Percentiles rank a stretch among this genome's conserved stretches.
Evolutionary conservation across 2,329 filamentous ascomycete genomes (phyloP).

Genomic region (Periconia sp.): DNA sequence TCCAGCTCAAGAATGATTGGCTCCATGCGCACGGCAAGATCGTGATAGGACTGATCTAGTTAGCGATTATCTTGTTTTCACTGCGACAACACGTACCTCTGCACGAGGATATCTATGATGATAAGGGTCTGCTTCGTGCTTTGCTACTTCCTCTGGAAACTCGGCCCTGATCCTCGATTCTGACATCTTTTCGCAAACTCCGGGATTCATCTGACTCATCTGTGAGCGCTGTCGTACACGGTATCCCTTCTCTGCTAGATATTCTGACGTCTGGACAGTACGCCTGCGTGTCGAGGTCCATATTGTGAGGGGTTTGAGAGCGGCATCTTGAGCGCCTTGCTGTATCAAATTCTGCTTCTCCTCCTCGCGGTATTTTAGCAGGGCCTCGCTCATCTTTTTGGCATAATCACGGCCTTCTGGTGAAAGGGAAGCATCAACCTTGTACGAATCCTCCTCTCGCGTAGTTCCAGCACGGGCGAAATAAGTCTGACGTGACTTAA

Average conservation of each 20-base stretch:
- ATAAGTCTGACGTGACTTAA: conserved; percentile 91
- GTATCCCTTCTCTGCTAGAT: conserved; percentile 76
- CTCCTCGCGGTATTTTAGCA: conserved; percentile 80
- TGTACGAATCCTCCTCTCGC: conserved; percentile 87
- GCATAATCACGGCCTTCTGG: conserved; percentile 80
- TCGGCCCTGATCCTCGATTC: conserved; percentile 77
- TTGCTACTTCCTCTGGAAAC: conserved; percentile 87
- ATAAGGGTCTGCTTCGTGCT: conserved; percentile 93
- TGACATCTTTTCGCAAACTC: conserved; percentile 91
- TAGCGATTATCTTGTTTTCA: conserved; percentile 10
- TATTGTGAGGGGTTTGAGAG: conserved; percentile 78
- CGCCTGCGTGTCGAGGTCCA: conserved; percentile 94
- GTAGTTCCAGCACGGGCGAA: conserved; percentile 87
- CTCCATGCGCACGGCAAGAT: conserved; percentile 94
- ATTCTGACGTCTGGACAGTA: conserved; percentile 86
- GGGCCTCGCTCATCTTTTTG: conserved; percentile 66
- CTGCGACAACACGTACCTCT: conserved; percentile 62
- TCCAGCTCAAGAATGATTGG: conserved; percentile 97
- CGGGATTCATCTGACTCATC: conserved; percentile 96
- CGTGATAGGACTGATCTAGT: conserved; percentile 80
- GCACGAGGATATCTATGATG: conserved; percentile 95
- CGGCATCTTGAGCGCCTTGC: conserved; percentile 66
- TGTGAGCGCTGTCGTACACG: conserved; percentile 89
- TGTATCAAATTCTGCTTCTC: conserved; percentile 72
- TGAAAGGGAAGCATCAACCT: conserved; percentile 82